phyloP scores from a whole-genome alignment of 768 basidiomycete genomes.

The Russula brevipes region DNA sequence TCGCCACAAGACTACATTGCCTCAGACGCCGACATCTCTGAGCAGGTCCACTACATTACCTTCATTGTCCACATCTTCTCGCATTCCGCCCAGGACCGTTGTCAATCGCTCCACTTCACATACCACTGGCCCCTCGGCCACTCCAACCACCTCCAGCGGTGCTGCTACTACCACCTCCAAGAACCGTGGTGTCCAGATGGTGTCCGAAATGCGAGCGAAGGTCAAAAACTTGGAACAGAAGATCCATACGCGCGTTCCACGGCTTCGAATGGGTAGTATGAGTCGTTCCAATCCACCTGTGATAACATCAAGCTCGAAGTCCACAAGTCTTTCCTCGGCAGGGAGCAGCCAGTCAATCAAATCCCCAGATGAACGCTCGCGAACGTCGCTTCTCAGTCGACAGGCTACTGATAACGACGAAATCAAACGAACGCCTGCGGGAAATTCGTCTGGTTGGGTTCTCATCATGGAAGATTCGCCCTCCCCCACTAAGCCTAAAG shows the following conservation, averaged over 20 bases:
- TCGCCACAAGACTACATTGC: constrained; percentile 37
- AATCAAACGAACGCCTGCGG: constrained; percentile 43
- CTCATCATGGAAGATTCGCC: constrained; percentile 87
- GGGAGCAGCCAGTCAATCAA: constrained; percentile 13
- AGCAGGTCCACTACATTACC: constrained; percentile 52
- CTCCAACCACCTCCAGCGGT: constrained; percentile 30
- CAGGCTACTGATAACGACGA: constrained; percentile 32
- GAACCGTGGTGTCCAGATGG: constrained; percentile 87
- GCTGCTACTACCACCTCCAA: constrained; percentile 47
- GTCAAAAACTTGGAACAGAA: constrained; percentile 80
- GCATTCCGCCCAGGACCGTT: constrained; percentile 42
- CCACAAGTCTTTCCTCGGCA: constrained; percentile 17
- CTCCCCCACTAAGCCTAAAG: constrained; percentile 59
- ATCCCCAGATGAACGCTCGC: constrained; percentile 35
- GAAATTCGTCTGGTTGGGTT: constrained; percentile 77
- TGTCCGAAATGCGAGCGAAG: constrained; percentile 83
- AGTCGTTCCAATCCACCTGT: constrained; percentile 42
- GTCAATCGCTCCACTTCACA: constrained; percentile 31
- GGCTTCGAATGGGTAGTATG: constrained; percentile 75
- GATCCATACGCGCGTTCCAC: constrained; percentile 81
- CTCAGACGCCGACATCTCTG: constrained; percentile 43
- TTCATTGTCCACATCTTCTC: constrained; percentile 43
- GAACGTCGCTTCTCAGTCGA: constrained; percentile 26
- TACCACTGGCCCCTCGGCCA: constrained; percentile 33
- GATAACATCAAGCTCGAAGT: constrained; percentile 23